Evolutionary conservation across 164 flowering plant species (phyloP), one percentile per base, ranked within the genome.

Genomic region (Saururus chinensis): DNA sequence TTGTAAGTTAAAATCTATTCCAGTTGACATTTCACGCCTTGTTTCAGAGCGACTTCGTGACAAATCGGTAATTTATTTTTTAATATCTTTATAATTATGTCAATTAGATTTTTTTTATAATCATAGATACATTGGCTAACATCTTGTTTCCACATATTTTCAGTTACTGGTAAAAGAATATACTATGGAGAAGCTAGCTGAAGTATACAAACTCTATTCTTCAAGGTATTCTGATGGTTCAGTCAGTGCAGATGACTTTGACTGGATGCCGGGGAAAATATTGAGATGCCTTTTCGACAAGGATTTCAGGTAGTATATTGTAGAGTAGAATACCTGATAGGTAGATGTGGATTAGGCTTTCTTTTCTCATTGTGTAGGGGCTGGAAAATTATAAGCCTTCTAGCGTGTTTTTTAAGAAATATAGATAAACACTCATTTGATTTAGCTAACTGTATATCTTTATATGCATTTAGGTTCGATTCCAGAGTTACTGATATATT

Each of bases 31-130:
- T 59, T 54, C 73, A 55, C 87, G 78, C 73, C 83, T 83, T 68
- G 88, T 90, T 60, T 80, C 97, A 13, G 99, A 90, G 71, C 97
- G 97, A 60, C 89, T 93, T 66, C 86, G 92, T 64, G 99, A 93
- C 76, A 93, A 90, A 88, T 91, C 96, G 61, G 99, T 93, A 82
- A n/a, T 57, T 26, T 8, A 19, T 56, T 48, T 45, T 57, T 55
- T 55, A 6, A 12, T 64, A n/a, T n/a, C 26, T 14, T 64, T 64
- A 35, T 30, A 9, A 26, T 54, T 19, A 20, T 56, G 23, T 16
- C 10, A 20, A 24, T 56, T 14, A 40, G 22, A 24, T 55, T 23
- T 48, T 4, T 30, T 30, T 2, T 30, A 30, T 30, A 6, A 30
- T 30, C 37, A 30, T 30, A 30, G 6, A 6, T 6, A 30, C 6